Percentiles rank a stretch among this genome's conserved stretches.
These are phyloP conservation scores for Hypsizygus ulmarius DNA, from an alignment of 1,284 basidiomycete species.

Conservation along the genomic window DNA sequence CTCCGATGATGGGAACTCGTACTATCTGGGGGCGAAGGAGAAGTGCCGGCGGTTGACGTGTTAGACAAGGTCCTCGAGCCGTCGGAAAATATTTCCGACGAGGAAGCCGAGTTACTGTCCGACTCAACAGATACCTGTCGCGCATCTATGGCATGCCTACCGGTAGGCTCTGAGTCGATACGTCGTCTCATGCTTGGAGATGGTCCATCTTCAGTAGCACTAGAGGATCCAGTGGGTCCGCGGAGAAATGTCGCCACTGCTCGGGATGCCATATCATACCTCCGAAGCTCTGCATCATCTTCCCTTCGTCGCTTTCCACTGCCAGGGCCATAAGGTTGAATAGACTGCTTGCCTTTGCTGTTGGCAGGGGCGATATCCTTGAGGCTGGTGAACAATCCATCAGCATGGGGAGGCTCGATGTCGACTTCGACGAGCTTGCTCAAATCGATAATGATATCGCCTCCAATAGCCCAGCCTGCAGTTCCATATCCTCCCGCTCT, in stretches of 20 bases:
- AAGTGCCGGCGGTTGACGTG: conserved; percentile 21
- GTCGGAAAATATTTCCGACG: conserved; percentile 17
- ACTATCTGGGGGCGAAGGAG: conserved; percentile 20
- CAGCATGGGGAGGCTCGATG: conserved; percentile 56
- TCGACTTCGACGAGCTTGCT: conserved; percentile 62
- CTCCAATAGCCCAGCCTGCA: conserved; percentile 83
- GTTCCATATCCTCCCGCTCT: conserved; percentile 89
- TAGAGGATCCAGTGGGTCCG: conserved; percentile 29
- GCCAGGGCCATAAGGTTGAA: conserved; percentile 16
- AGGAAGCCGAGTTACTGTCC: conserved; percentile 19
- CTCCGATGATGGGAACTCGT: conserved; percentile 7
- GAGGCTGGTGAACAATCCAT: conserved; percentile 56
- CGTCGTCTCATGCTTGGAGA: conserved; percentile 46
- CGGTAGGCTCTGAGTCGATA: conserved; percentile 25
- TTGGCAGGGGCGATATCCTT: conserved; percentile 46
- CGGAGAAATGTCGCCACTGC: conserved; percentile 55
- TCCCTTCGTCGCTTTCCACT: conserved; percentile 55
- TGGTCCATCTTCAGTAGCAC: conserved; percentile 29
- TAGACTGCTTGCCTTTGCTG: conserved; percentile 52
- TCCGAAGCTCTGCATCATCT: conserved; percentile 49
- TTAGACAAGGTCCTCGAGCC: conserved; percentile 11
- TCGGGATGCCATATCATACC: conserved; percentile 52
- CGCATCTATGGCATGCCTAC: conserved; percentile 8
- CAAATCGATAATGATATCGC: conserved; percentile 82
- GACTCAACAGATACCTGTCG: conserved; percentile 23